phyloP scores from a whole-genome alignment of 176 grass and related monocot genomes.

The Cymbopogon citratus region DNA sequence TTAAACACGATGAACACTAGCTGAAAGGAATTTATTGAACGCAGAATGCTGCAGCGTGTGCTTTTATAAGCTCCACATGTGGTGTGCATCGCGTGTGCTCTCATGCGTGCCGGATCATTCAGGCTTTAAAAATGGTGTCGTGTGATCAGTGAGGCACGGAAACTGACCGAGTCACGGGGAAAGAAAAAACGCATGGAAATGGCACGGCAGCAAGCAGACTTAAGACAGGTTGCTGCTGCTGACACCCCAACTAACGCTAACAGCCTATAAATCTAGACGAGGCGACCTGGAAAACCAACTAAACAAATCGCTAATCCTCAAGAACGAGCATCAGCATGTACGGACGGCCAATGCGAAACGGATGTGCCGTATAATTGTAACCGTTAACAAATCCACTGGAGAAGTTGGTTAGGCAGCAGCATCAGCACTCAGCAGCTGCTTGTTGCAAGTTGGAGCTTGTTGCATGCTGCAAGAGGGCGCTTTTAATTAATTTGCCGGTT shows the following conservation, averaged over 20 bases:
- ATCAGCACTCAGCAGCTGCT: background rate
- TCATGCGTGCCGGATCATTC: background rate
- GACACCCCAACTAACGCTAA: constrained; percentile 18
- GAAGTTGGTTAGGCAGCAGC: background rate
- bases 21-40: background rate
- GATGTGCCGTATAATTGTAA: background rate
- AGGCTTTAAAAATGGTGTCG: background rate
- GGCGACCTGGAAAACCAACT: background rate
- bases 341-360: background rate
- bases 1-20: no score
- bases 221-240: background rate
- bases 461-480: background rate
- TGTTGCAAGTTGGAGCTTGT: background rate
- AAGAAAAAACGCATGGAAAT: background rate
- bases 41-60: background rate
- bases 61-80: background rate
- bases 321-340: background rate
- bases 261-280: background rate
- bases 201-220: background rate
- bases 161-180: constrained; percentile 13
- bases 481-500: background rate
- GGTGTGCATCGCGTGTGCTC: background rate
- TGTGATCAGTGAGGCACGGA: background rate
- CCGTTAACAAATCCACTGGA: constrained; percentile 11
- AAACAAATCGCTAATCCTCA: background rate